These are phyloP conservation scores for Starmerella asiatica DNA, from an alignment of 805 yeast genomes.

Conservation along the genomic window DNA sequence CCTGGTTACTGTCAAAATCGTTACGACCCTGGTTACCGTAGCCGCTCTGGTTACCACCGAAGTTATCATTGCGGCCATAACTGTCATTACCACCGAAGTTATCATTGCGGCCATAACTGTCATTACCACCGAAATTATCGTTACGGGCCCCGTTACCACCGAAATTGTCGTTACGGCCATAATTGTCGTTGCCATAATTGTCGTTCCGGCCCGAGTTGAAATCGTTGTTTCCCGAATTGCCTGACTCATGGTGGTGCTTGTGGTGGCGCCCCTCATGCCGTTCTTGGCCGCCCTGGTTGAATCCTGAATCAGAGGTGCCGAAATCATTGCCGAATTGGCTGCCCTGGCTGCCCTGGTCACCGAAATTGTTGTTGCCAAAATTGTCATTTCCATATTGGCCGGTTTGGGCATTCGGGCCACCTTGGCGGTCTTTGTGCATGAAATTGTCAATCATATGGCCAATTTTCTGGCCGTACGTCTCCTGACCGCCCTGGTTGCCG, in stretches of 20 bases:
- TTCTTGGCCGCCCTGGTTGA: conserved; percentile 1
- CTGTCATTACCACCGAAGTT: background rate
- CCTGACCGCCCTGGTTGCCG: conserved; percentile 3
- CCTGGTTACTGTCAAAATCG: background rate
- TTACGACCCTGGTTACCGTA: background rate
- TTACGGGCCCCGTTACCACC: background rate
- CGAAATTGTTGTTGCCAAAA: conserved; percentile 4
- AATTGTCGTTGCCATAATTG: conserved; percentile 2
- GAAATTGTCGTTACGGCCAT: background rate
- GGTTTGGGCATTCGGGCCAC: background rate
- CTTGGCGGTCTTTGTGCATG: conserved; percentile 6
- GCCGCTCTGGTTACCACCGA: background rate
- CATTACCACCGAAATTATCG: conserved; percentile 1
- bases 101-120: conserved; percentile 1
- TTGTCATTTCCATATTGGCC: conserved; percentile 8
- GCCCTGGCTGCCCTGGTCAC: background rate
- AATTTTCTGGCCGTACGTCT: conserved; percentile 1
- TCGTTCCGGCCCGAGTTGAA: background rate
- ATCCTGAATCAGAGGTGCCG: conserved; percentile 1
- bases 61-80: background rate
- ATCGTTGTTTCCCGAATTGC: background rate
- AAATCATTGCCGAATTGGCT: background rate
- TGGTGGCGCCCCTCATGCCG: conserved; percentile 1
- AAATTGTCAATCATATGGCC: conserved; percentile 12
- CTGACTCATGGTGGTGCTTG: background rate